Base-by-base conservation (phyloP, 257 asterid species). In the Scutellaria galericulata region DNA sequence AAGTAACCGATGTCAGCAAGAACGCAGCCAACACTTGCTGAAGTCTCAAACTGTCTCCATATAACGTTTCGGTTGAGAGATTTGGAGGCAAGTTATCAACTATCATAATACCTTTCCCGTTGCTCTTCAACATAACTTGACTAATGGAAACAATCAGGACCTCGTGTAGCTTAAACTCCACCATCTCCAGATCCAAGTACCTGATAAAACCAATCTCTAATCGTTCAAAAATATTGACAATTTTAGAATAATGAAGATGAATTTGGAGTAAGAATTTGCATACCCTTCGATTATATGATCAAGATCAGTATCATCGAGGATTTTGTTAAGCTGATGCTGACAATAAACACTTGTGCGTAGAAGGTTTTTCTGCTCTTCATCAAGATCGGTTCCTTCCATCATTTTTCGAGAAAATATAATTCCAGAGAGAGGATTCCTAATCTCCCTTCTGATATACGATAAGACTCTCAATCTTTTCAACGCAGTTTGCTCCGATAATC, bases 131-230 rank as follows among this genome's bases (percentile, higher is more conserved):
- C 97, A 91, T 88, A 54, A 94, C 89, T 75, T 91, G 99, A 83
- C 97, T 91, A 35, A 87, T 90, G 37, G 99, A 82, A 64, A 96
- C 92, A 40, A 87, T 85, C 83, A 94, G 78, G 39, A 90, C 93
- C 51, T 94, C 95, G 6, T 88, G 87, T 67, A 91, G 81, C 81
- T 88, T 89, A 64, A 89, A 94, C 81, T 91, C 97, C 79, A 83
- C 83, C 99, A 94, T 94, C 79, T 94, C 99, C 74, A 94, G 82
- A 77, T 91, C 93, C 93, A 94, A 71, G 85, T 84, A 94, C 85
- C 97, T 93, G 78, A 61, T 4, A 27, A 3, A 7, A n/a, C 5
- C 37, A 31, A 2, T 31, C 37, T 31, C 5, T 31, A 31, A 31
- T 31, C 5, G 1, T 31, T 31, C 37, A 31, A 31, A 31, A 31